Evolutionary conservation across 768 basidiomycete species (phyloP).

Genomic region (Agaricus subrufescens): DNA sequence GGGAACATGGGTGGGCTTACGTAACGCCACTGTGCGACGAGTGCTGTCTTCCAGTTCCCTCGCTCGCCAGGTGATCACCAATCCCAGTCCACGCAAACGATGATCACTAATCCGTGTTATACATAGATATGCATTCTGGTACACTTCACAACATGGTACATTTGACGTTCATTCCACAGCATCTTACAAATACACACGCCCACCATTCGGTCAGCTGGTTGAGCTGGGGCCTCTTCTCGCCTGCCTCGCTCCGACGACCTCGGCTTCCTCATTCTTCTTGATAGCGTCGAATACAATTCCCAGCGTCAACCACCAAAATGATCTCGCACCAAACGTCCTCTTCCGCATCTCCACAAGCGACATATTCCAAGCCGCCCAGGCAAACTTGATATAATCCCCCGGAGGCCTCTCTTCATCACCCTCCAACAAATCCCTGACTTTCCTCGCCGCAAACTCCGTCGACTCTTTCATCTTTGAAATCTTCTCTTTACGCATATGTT

Average conservation of each 20-base stretch:
- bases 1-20: not conserved
- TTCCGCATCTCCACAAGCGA: conserved; percentile 19
- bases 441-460: conserved; percentile 45
- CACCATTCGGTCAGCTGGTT: not conserved
- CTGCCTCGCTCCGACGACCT: not conserved
- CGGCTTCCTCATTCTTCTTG: conserved; percentile 2
- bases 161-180: no score
- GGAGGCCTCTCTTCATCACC: conserved; percentile 38
- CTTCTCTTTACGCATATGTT: conserved; percentile 42
- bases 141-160: no score
- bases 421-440: conserved; percentile 40
- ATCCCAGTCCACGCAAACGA: no score
- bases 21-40: not conserved
- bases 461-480: conserved; percentile 53
- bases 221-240: not conserved
- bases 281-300: conserved; percentile 50
- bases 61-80: no score
- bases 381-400: conserved; percentile 36
- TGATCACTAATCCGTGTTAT: no score
- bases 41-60: no score
- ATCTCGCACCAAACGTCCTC: conserved; percentile 47
- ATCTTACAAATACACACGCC: not conserved
- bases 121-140: no score
- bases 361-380: conserved; percentile 54
- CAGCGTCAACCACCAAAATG: conserved; percentile 56